Base-by-base conservation (phyloP, 495 filamentous ascomycete genomes). In the Xylaria longipes region DNA sequence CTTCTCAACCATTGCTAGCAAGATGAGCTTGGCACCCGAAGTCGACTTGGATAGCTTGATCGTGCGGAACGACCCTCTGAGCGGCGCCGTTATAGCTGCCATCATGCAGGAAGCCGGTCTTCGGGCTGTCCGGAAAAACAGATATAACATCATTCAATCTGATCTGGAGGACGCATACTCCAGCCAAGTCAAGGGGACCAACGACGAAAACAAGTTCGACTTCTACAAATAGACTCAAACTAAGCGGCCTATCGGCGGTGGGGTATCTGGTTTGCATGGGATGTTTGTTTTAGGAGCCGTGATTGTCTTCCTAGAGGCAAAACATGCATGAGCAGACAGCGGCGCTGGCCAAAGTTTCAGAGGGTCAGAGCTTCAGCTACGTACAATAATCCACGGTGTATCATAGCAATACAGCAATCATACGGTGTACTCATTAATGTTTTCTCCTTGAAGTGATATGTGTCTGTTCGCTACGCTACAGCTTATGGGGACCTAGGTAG, bases 61-160 rank as follows among this genome's bases (percentile, higher is more conserved):
- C 76, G 93, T 97, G 69, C 90, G 96, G 65, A 99, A 98, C 77
- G 96, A 99, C 81, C 95, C 96, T 1, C 82, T 99, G 72, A 95
- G 92, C 72, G 96, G 96, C 74, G 96, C 96, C 54, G 91, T 98
- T 73, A 99, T 99, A 82, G 96, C 96, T 25, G 96, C 96, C 33
- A 97, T 99, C 80, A 98, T 99, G 96, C 96, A 99, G 82, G 96
- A 99, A 82, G 97, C 96, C 46, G 96, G 96, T 71, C 85, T 99
- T 71, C 89, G 96, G 68, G 96, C 96, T 52, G 97, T 99, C 63
- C 88, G 96, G 77, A 99, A 99, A 89, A 99, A 99, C 80, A 86
- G 96, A 73, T 99, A 99, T 82, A 98, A 98, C 78, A 98, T 99
- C 80, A 97, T 99, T 76, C 97, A 98, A 83, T 88, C 86, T 54